Evolutionary conservation across 345 rosid species (phyloP).

Genomic region (Hypericum perforatum): DNA sequence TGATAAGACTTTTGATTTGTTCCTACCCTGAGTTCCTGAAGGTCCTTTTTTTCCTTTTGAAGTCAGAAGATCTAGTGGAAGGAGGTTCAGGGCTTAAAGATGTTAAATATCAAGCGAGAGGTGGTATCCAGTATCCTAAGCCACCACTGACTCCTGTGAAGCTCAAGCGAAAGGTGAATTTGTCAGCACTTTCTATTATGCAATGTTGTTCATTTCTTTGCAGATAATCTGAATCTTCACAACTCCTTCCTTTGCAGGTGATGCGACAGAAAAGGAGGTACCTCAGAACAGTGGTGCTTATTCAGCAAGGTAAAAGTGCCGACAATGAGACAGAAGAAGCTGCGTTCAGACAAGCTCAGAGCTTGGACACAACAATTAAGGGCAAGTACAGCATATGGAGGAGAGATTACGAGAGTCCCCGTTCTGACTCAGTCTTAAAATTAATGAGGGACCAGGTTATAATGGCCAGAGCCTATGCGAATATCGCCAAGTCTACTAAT

Average conservation of each 20-base stretch:
- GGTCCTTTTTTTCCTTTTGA: slow-evolving; percentile 11
- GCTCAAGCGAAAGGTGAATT: slow-evolving; percentile 70
- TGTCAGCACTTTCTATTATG: slow-evolving; percentile 14
- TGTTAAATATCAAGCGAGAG: slow-evolving; percentile 19
- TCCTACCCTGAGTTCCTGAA: slow-evolving; percentile 7
- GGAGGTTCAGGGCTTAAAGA: slow-evolving; percentile 24
- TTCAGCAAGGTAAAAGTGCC: slow-evolving; percentile 47
- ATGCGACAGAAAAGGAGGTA: slow-evolving; percentile 54
- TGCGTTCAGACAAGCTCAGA: slow-evolving; percentile 50
- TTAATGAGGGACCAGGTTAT: slow-evolving; percentile 96
- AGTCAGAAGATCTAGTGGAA: slow-evolving; percentile 24
- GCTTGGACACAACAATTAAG: slow-evolving; percentile 38
- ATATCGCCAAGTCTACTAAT: slow-evolving; percentile 67
- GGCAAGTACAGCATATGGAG: slow-evolving; percentile 93
- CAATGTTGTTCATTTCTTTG: not conserved
- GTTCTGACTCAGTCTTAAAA: slow-evolving; percentile 73
- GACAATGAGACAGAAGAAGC: slow-evolving; percentile 46
- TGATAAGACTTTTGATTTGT: not conserved
- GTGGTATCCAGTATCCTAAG: slow-evolving; percentile 19
- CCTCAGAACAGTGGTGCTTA: slow-evolving; percentile 49
- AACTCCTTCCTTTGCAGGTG: slow-evolving; percentile 32
- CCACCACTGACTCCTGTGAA: slow-evolving; percentile 56
- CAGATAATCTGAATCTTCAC: slow-evolving; percentile 21
- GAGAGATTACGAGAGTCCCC: slow-evolving; percentile 75
- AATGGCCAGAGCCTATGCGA: slow-evolving; percentile 91